Percentiles rank a stretch among this genome's conserved stretches.
These are phyloP conservation scores for Eremothecium sinecaudum DNA, from an alignment of 1,139 yeast genomes.

Conservation along the genomic window DNA sequence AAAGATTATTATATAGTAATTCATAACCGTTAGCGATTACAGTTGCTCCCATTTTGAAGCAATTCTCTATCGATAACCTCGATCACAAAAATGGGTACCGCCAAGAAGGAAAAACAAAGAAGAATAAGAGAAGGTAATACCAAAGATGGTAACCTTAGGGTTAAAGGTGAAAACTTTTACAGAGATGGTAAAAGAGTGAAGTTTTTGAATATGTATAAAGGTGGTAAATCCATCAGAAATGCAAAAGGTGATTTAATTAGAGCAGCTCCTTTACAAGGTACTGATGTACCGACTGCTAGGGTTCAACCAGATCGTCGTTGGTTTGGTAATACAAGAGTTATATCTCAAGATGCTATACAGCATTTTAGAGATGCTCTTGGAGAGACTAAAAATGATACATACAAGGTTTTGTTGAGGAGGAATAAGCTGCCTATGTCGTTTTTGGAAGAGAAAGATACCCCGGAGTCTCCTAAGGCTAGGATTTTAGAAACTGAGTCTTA, in stretches of 20 bases:
- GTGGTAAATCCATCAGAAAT: slow-evolving; percentile 79
- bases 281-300: slow-evolving; percentile 82
- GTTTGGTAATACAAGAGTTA: slow-evolving; percentile 97
- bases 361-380: slow-evolving; percentile 95
- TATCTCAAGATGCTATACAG: slow-evolving; percentile 89
- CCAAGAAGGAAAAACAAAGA: slow-evolving; percentile 83
- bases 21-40: too few species aligned
- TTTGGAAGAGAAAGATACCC: slow-evolving; percentile 69
- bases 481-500: slow-evolving; percentile 85
- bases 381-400: slow-evolving; percentile 75
- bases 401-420: slow-evolving; percentile 77
- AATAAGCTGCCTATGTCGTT: slow-evolving; percentile 95
- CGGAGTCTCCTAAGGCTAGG: slow-evolving; percentile 66
- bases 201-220: slow-evolving; percentile 84
- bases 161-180: slow-evolving; percentile 95
- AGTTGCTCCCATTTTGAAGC: too few species aligned
- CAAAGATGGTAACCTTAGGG: slow-evolving; percentile 84
- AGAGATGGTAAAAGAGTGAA: slow-evolving; percentile 88
- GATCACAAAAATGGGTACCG: slow-evolving; percentile 84
- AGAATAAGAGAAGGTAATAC: slow-evolving; percentile 72
- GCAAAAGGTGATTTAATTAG: slow-evolving; percentile 77
- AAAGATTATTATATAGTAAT: background rate
- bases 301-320: slow-evolving; percentile 94
- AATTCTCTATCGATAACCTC: too few species aligned
- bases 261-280: slow-evolving; percentile 84